Conservation (phyloP, 768 basidiomycete genomes). For the Trametes coccinea region DNA sequence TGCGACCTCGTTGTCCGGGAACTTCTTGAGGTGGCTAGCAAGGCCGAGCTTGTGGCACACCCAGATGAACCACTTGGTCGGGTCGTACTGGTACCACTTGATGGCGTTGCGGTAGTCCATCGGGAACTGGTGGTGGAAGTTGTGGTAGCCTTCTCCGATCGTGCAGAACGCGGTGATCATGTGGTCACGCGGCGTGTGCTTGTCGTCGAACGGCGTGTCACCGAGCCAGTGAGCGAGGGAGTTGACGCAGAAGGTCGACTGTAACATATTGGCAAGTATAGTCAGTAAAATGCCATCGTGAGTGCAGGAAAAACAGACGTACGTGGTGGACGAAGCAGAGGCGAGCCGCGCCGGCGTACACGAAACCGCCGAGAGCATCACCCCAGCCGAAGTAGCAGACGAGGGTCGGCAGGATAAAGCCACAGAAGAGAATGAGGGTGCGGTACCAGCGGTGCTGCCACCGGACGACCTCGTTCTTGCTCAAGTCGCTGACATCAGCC, state of each 20-base stretch:
- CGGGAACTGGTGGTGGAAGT: slow-evolving; percentile 97
- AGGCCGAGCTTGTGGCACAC: slow-evolving; percentile 57
- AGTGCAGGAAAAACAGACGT: slow-evolving; percentile 5
- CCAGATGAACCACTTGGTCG: slow-evolving; percentile 91
- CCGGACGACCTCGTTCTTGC: slow-evolving; percentile 72
- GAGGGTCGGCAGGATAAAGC: slow-evolving; percentile 70
- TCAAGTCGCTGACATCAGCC: slow-evolving; percentile 86
- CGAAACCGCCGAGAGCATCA: slow-evolving; percentile 82
- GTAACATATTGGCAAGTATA: background rate
- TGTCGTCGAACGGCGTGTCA: slow-evolving; percentile 91
- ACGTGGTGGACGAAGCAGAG: slow-evolving; percentile 88
- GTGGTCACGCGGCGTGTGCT: slow-evolving; percentile 91
- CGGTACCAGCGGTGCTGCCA: slow-evolving; percentile 91
- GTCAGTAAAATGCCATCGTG: background rate
- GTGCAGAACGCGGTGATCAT: slow-evolving; percentile 86
- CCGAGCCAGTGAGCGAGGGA: slow-evolving; percentile 97
- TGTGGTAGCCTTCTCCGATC: slow-evolving; percentile 96
- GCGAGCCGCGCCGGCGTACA: slow-evolving; percentile 80
- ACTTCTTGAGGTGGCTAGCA: slow-evolving; percentile 60
- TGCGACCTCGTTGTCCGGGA: slow-evolving; percentile 70
- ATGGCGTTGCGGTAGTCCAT: slow-evolving; percentile 98
- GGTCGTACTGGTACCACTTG: slow-evolving; percentile 92
- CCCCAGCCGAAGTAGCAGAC: slow-evolving; percentile 83
- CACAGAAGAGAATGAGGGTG: slow-evolving; percentile 66
- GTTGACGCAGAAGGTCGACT: slow-evolving; percentile 97